Conservation (phyloP, 2,329 filamentous ascomycete species). For the Dactylonectria estremocensis region DNA sequence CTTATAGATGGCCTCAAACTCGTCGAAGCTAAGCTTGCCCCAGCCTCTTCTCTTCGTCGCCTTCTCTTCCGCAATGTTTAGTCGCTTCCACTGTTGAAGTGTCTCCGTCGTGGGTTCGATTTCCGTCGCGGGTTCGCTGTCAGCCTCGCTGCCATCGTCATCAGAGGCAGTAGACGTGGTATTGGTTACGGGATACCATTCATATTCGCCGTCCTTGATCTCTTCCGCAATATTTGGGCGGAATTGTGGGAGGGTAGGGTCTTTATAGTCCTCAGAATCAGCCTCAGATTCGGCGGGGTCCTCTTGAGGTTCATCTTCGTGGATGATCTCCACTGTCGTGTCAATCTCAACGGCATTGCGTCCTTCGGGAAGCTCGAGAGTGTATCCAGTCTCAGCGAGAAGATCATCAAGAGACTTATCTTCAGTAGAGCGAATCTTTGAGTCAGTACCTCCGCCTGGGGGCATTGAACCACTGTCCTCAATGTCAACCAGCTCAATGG, state of each 20-base stretch:
- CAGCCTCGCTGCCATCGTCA: constrained; percentile 32
- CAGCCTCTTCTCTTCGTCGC: constrained; percentile 82
- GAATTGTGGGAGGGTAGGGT: constrained; percentile 80
- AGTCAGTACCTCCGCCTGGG: constrained; percentile 14
- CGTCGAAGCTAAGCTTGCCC: constrained; percentile 82
- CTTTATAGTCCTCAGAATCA: constrained; percentile 55
- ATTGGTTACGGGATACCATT: constrained; percentile 45
- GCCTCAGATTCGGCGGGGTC: constrained; percentile 33
- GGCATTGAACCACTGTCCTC: constrained; percentile 47
- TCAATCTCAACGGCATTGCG: constrained; percentile 54
- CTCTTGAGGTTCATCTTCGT: constrained; percentile 38
- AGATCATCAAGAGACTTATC: constrained; percentile 55
- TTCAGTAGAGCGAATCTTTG: constrained; percentile 33
- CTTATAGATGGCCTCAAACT: constrained; percentile 85
- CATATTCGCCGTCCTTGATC: constrained; percentile 28
- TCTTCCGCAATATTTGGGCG: constrained; percentile 66
- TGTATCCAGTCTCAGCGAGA: constrained; percentile 62
- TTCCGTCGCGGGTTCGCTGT: constrained; percentile 43
- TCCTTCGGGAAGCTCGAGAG: constrained; percentile 53
- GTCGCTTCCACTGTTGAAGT: constrained; percentile 65
- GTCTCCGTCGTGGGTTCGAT: constrained; percentile 49
- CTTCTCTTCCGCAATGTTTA: constrained; percentile 78
- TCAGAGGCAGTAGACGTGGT: constrained; percentile 7
- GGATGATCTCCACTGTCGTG: constrained; percentile 42
- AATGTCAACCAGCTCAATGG: constrained; percentile 53